Conservation (phyloP, 371 early-diverging fungal genomes). For the Mortierella sp. region DNA sequence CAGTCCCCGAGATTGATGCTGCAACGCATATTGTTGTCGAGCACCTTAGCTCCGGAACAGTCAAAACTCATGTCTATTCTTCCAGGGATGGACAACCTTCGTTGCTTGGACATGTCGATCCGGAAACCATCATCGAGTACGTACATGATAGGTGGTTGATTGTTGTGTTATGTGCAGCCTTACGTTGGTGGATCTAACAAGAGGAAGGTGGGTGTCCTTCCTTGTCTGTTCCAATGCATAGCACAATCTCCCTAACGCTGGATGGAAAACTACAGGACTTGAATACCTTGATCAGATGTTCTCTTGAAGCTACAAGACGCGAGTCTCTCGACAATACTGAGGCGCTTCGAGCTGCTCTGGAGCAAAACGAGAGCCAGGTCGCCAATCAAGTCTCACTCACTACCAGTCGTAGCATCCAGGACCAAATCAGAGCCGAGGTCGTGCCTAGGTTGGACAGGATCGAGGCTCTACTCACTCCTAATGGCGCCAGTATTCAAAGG, state of each 20-base stretch:
- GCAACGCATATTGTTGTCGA: slow-evolving; percentile 48
- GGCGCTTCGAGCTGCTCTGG: slow-evolving; percentile 2
- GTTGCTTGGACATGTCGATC: slow-evolving; percentile 16
- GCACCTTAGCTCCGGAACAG: slow-evolving; percentile 28
- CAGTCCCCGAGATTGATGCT: slow-evolving; percentile 6
- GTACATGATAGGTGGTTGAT: neutral
- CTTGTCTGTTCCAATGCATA: neutral
- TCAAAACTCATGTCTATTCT: slow-evolving; percentile 41
- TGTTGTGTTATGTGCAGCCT: neutral
- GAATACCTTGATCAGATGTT: slow-evolving; percentile 9
- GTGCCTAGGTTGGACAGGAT: slow-evolving; percentile 28
- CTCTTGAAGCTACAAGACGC: slow-evolving; percentile 6
- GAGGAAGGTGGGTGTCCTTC: neutral
- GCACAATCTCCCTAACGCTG: neutral
- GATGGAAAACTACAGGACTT: slow-evolving; percentile 14
- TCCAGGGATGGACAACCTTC: slow-evolving; percentile 37
- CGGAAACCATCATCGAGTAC: slow-evolving; percentile 2
- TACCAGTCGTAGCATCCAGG: slow-evolving; percentile 6
- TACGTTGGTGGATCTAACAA: neutral
- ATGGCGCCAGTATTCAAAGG: too few species aligned
- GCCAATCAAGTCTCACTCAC: slow-evolving; percentile 7
- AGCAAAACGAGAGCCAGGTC: neutral
- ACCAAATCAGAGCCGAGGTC: slow-evolving; percentile 15
- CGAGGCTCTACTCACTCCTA: slow-evolving; percentile 1
- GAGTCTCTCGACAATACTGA: slow-evolving; percentile 24